Conservation (phyloP, 2,329 filamentous ascomycete genomes). For the Atkinsonella hypoxylon region DNA sequence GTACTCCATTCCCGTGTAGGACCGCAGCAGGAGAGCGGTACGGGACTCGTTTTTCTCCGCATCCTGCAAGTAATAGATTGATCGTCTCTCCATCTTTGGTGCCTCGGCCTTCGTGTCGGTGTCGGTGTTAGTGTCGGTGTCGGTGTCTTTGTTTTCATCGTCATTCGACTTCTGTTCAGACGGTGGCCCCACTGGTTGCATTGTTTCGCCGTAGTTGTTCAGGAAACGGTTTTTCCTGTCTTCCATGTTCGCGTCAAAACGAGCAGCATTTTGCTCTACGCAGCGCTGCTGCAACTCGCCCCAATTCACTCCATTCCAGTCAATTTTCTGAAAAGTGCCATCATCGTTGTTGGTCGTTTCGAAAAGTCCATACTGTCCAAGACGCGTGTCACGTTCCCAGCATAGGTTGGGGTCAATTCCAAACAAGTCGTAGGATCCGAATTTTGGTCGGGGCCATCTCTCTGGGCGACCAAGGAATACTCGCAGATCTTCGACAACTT, state of each 20-base stretch:
- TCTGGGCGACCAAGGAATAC: constrained; percentile 51
- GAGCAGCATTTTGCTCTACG: constrained; percentile 49
- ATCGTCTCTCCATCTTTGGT: constrained; percentile 9
- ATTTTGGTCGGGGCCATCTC: constrained; percentile 45
- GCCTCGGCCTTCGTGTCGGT: constrained; percentile 1
- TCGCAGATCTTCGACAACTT: constrained; percentile 47
- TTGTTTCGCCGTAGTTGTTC: constrained; percentile 27
- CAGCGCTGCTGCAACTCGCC: constrained; percentile 57
- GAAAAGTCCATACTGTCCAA: constrained; percentile 52
- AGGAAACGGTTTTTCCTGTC: constrained; percentile 31
- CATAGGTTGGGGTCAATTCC: constrained; percentile 52
- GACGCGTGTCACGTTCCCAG: constrained; percentile 56
- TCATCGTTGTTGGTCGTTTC: constrained; percentile 34
- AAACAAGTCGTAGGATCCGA: constrained; percentile 51
- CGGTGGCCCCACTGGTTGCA: constrained; percentile 8
- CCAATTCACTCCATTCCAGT: constrained; percentile 60
- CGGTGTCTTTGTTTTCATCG: background rate
- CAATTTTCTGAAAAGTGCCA: constrained; percentile 24
- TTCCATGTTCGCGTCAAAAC: constrained; percentile 38
- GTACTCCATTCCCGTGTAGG: constrained; percentile 64
- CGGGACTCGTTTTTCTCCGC: constrained; percentile 33
- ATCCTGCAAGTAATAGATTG: constrained; percentile 7
- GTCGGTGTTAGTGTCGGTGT: too few species aligned
- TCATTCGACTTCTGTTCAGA: constrained; percentile 5
- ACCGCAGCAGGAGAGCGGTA: constrained; percentile 64